Conservation (phyloP, 345 rosid genomes). For the Corchorus capsularis region DNA sequence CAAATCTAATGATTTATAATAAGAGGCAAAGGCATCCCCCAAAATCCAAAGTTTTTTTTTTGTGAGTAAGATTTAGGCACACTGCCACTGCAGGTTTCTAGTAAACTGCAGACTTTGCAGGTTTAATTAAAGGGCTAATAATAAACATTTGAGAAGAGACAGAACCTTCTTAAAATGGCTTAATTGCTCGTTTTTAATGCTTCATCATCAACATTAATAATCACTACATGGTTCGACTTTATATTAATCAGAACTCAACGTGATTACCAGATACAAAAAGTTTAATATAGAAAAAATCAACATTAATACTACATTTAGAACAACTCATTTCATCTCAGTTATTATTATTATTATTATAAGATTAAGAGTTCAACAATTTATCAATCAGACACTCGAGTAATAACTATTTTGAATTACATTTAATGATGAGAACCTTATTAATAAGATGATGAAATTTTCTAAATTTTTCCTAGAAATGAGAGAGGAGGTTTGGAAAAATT, state of each 20-base stretch:
- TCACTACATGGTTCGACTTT: too few species aligned
- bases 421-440: too few species aligned
- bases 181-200: neutral
- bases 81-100: neutral
- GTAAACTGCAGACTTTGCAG: neutral
- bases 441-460: too few species aligned
- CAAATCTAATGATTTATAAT: slow-evolving; percentile 19
- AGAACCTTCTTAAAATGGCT: neutral
- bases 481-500: neutral
- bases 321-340: too few species aligned
- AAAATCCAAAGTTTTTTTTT: neutral
- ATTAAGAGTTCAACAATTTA: too few species aligned
- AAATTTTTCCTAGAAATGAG: neutral
- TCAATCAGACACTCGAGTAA: too few species aligned
- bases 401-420: too few species aligned
- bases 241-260: too few species aligned
- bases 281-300: too few species aligned
- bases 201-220: neutral
- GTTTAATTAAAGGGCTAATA: neutral
- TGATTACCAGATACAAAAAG: too few species aligned
- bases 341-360: too few species aligned
- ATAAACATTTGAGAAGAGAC: neutral
- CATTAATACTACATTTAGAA: too few species aligned
- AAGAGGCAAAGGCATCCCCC: neutral
- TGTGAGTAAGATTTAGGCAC: neutral